Percentiles rank a stretch among this genome's conserved stretches.
phyloP scores from a whole-genome alignment of 2,329 filamentous ascomycete species.

The Trichoderma aggressivum region DNA sequence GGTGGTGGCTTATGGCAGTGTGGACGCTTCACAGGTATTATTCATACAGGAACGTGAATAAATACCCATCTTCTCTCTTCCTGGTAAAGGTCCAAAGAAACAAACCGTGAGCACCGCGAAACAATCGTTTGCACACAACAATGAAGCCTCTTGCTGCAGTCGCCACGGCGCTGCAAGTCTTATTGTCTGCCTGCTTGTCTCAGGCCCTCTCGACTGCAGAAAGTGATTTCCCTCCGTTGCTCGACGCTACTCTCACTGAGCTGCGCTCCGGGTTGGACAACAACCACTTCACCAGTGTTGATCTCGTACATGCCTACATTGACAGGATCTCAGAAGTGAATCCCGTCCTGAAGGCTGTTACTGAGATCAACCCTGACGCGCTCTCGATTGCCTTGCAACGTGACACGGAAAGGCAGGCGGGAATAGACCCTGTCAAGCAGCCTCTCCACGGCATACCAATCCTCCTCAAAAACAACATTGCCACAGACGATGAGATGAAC shows the following conservation, averaged over 20 bases:
- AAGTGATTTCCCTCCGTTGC: slow-evolving; percentile 17
- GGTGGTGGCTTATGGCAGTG: not conserved
- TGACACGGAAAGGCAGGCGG: slow-evolving; percentile 28
- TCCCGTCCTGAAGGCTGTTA: slow-evolving; percentile 25
- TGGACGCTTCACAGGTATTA: not conserved
- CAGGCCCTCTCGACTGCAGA: not conserved
- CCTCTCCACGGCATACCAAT: slow-evolving; percentile 63
- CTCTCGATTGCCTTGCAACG: slow-evolving; percentile 35
- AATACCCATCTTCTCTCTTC: not conserved
- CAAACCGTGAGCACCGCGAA: fast-evolving
- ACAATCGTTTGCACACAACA: not conserved
- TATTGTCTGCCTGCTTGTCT: not conserved
- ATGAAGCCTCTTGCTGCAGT: not conserved
- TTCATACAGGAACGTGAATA: not conserved
- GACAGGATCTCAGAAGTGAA: slow-evolving; percentile 29
- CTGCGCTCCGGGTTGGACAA: slow-evolving; percentile 22
- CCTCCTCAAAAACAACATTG: slow-evolving; percentile 66
- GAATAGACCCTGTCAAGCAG: not conserved
- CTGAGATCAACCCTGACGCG: slow-evolving; percentile 39
- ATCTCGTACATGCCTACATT: slow-evolving; percentile 34
- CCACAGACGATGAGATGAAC: slow-evolving; percentile 59
- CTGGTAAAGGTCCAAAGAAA: not conserved
- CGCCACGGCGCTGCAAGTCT: not conserved
- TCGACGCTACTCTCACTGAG: slow-evolving; percentile 25
- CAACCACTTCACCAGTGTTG: slow-evolving; percentile 35